Percentiles rank a stretch among this genome's conserved stretches.
phyloP scores from a whole-genome alignment of 352 stramenopile species.

The Blastocystis sp. region DNA sequence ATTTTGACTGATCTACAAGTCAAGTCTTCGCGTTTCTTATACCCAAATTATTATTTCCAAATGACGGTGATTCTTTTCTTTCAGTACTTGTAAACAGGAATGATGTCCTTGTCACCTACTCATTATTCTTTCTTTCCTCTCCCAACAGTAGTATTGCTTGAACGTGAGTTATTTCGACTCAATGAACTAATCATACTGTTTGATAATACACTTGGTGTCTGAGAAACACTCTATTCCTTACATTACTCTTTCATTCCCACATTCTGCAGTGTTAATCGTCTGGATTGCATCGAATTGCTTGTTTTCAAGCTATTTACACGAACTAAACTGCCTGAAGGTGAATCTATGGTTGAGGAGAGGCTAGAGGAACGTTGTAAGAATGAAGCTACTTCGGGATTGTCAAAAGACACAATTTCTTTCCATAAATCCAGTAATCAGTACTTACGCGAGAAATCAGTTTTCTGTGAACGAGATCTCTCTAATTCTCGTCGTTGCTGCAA shows the following conservation, averaged over 20 bases:
- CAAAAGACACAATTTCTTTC: constrained; percentile 46
- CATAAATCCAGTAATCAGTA: not conserved
- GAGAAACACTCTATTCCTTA: constrained; percentile 10
- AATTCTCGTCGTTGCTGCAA: not conserved
- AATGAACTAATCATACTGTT: not conserved
- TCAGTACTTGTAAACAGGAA: constrained; percentile 33
- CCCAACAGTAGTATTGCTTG: not conserved
- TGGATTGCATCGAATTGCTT: not conserved
- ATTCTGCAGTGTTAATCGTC: not conserved
- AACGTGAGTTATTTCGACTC: not conserved
- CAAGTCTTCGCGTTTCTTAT: not conserved
- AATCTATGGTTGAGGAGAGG: not conserved
- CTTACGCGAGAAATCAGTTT: not conserved
- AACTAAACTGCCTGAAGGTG: not conserved
- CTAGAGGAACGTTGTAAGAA: constrained; percentile 26
- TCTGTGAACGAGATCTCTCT: not conserved
- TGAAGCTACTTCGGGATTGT: constrained; percentile 18
- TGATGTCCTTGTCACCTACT: not conserved
- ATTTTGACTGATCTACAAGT: not conserved
- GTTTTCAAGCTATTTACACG: constrained; percentile 10
- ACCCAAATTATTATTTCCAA: not conserved
- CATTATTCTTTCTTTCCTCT: not conserved
- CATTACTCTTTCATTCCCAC: not conserved
- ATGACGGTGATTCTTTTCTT: not conserved
- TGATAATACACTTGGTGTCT: not conserved